phyloP scores from a whole-genome alignment of 129 eudicot species.

The Centella asiatica region DNA sequence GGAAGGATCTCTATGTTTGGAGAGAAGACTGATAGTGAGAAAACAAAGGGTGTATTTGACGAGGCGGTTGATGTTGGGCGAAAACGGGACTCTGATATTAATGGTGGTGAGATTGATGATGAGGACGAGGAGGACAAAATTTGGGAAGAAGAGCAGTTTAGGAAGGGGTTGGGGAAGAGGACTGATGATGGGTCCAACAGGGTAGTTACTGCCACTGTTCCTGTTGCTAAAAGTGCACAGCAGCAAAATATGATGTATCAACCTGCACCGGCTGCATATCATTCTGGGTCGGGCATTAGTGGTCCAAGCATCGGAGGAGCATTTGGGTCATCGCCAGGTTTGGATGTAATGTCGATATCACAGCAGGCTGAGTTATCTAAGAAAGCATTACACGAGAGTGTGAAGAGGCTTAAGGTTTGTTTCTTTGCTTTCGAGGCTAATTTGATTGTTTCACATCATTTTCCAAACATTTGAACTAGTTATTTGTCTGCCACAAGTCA shows the following conservation, averaged over 20 bases:
- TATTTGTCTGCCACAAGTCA: no score
- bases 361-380: constrained; percentile 79
- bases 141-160: constrained; percentile 94
- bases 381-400: constrained; percentile 65
- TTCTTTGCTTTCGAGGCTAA: neutral
- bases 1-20: constrained; percentile 82
- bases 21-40: constrained; percentile 40
- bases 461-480: no score
- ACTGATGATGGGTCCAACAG: constrained; percentile 53
- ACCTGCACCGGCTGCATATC: constrained; percentile 24
- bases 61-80: constrained; percentile 20
- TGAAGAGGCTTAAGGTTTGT: constrained; percentile 69
- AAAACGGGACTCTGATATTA: constrained; percentile 24
- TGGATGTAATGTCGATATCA: constrained; percentile 43
- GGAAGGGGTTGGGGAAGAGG: constrained; percentile 88
- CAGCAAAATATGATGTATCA: constrained; percentile 29
- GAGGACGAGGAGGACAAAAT: constrained; percentile 85
- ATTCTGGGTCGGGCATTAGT: constrained; percentile 21
- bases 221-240: constrained; percentile 31
- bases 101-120: constrained; percentile 43
- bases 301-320: constrained; percentile 62
- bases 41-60: constrained; percentile 85
- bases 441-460: neutral
- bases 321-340: constrained; percentile 37
- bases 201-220: constrained; percentile 25